Conservation (phyloP, 2,329 filamentous ascomycete genomes). For the Sarocladium oryzae region DNA sequence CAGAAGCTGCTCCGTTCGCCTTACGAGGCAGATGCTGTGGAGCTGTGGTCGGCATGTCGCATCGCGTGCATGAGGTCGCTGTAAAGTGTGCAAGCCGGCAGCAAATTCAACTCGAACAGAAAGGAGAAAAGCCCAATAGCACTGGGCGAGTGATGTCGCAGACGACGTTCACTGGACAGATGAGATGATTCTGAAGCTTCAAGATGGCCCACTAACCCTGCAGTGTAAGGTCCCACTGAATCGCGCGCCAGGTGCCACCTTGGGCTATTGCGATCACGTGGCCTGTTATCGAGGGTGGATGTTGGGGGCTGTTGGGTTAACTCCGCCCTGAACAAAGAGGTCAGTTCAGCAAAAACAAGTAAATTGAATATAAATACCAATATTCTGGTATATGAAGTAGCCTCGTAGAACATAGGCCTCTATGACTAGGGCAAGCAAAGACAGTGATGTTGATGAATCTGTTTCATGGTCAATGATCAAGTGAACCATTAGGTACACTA, state of each 20-base stretch:
- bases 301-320: background rate
- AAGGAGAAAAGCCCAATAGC: background rate
- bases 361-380: too few relatives aligned
- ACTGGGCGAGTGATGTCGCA: background rate
- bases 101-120: background rate
- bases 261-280: background rate
- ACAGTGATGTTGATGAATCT: too few relatives aligned
- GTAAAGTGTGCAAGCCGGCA: background rate
- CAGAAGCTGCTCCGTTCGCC: conserved; percentile 24
- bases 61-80: conserved; percentile 18
- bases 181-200: conserved; percentile 2
- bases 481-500: too few relatives aligned
- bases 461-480: too few relatives aligned
- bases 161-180: background rate
- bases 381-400: too few relatives aligned
- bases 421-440: too few relatives aligned
- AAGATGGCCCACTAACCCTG: conserved; percentile 1
- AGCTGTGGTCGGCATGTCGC: conserved; percentile 29
- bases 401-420: too few relatives aligned
- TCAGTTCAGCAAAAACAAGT: too few relatives aligned
- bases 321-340: background rate
- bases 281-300: background rate
- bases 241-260: background rate
- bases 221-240: background rate
- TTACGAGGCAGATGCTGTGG: conserved; percentile 30